Evolutionary conservation across 225 moss, liverwort and hornwort species (phyloP).

Genomic region (Bryum argenteum): DNA sequence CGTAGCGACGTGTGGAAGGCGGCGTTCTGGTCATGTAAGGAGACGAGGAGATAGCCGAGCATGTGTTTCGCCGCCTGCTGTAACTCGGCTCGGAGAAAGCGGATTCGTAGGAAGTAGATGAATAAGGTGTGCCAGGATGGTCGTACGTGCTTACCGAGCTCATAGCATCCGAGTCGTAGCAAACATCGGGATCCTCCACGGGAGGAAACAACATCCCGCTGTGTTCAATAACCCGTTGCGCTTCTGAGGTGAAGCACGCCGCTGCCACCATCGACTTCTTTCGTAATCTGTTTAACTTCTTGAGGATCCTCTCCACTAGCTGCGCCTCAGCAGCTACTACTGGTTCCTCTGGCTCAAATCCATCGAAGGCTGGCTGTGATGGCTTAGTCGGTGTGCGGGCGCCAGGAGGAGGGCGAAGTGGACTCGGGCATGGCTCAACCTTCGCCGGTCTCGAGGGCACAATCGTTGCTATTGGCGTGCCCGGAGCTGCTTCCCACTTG

Average conservation of each 20-base stretch:
- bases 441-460: background rate
- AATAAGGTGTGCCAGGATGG: slow-evolving; percentile 42
- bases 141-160: slow-evolving; percentile 39
- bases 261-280: slow-evolving; percentile 49
- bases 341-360: slow-evolving; percentile 36
- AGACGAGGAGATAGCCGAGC: slow-evolving; percentile 22
- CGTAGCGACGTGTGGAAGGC: slow-evolving; percentile 37
- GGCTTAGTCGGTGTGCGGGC: slow-evolving; percentile 20
- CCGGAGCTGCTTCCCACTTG: slow-evolving; percentile 58
- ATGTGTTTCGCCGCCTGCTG: slow-evolving; percentile 26
- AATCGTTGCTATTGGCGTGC: slow-evolving; percentile 40
- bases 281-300: slow-evolving; percentile 47
- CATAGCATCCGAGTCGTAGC: slow-evolving; percentile 43
- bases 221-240: slow-evolving; percentile 36
- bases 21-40: slow-evolving; percentile 36
- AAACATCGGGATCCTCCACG: slow-evolving; percentile 31
- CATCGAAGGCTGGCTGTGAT: slow-evolving; percentile 25
- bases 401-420: slow-evolving; percentile 56
- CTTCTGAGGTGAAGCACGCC: slow-evolving; percentile 46
- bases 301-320: slow-evolving; percentile 42
- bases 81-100: slow-evolving; percentile 44
- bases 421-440: slow-evolving; percentile 30
- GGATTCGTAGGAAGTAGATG: slow-evolving; percentile 49
- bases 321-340: slow-evolving; percentile 16
- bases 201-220: slow-evolving; percentile 40